Conservation (phyloP, 2,329 filamentous ascomycete genomes). For the Arthrobotrys megalospora region DNA sequence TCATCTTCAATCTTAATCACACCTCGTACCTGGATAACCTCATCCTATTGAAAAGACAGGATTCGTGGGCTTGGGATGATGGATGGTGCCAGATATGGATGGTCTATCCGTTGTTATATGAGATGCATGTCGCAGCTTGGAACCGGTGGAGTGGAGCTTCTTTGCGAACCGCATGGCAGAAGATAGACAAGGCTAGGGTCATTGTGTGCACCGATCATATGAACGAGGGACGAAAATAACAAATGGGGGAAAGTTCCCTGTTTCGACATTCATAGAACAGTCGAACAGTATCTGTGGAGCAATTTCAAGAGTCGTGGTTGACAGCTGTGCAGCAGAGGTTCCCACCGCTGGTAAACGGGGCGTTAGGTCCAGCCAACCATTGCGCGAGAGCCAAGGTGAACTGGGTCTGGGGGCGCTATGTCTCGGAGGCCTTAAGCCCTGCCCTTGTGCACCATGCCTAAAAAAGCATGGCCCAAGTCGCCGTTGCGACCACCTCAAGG, state of each 20-base stretch:
- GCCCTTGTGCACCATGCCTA: conserved; percentile 37
- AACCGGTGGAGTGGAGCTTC: conserved; percentile 49
- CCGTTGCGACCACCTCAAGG: conserved; percentile 40
- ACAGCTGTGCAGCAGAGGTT: conserved; percentile 33
- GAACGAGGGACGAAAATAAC: conserved; percentile 26
- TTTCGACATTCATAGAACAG: conserved; percentile 15
- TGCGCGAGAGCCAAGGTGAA: conserved; percentile 19
- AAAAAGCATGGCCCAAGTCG: conserved; percentile 30
- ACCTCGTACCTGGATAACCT: conserved; percentile 35
- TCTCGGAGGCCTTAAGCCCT: conserved; percentile 57
- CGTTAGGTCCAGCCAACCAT: conserved; percentile 47
- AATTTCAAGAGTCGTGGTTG: conserved; percentile 36
- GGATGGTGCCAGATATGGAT: conserved; percentile 39
- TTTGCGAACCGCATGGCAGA: conserved; percentile 31
- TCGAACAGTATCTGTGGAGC: conserved; percentile 21
- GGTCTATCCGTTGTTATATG: conserved; percentile 59
- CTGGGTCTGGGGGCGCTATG: conserved; percentile 32
- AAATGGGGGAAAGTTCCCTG: conserved; percentile 27
- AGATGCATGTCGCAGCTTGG: conserved; percentile 57
- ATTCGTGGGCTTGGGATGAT: conserved; percentile 41
- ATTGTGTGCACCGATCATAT: conserved; percentile 18
- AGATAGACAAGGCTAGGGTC: conserved; percentile 30
- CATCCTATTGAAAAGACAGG: conserved; percentile 35
- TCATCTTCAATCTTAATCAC: conserved; percentile 30
- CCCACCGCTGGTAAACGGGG: conserved; percentile 39